Evolutionary conservation across 208 protist genomes (phyloP).

Genomic region (Novymonas esmeraldas): DNA sequence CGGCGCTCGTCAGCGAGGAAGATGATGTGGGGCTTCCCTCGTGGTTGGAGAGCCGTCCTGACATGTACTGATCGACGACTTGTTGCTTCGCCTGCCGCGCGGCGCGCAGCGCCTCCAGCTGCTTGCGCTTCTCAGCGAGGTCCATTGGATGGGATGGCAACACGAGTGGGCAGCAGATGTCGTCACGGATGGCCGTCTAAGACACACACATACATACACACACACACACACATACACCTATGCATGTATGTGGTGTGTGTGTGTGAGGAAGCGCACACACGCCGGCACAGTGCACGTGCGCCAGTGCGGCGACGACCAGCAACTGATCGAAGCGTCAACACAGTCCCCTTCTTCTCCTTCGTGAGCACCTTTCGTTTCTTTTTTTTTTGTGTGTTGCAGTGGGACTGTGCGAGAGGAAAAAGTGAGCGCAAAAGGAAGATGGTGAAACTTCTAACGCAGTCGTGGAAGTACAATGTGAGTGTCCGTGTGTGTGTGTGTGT

Average conservation of each 20-base stretch:
- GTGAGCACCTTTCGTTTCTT: too few relatives aligned
- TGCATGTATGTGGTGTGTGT: neutral
- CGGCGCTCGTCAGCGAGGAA: neutral
- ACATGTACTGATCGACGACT: conserved; percentile 41
- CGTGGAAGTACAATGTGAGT: too few relatives aligned
- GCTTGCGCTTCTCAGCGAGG: conserved; percentile 62
- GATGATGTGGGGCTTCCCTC: neutral
- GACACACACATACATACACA: neutral
- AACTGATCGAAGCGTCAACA: too few relatives aligned
- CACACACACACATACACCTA: neutral
- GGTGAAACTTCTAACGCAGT: too few relatives aligned
- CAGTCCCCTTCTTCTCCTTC: too few relatives aligned
- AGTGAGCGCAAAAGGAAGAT: too few relatives aligned
- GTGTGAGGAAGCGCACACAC: neutral
- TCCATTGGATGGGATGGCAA: conserved; percentile 49
- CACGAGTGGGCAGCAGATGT: neutral
- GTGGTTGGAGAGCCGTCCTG: conserved; percentile 3
- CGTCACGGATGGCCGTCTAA: neutral
- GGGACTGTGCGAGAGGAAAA: too few relatives aligned
- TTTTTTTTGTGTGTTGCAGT: too few relatives aligned
- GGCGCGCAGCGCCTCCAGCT: conserved; percentile 61
- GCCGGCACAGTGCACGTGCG: neutral
- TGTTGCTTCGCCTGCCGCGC: conserved; percentile 65
- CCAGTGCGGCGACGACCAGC: neutral
- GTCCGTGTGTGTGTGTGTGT: too few relatives aligned